Base-by-base conservation (phyloP, 768 basidiomycete genomes). In the Astraeus odoratus region DNA sequence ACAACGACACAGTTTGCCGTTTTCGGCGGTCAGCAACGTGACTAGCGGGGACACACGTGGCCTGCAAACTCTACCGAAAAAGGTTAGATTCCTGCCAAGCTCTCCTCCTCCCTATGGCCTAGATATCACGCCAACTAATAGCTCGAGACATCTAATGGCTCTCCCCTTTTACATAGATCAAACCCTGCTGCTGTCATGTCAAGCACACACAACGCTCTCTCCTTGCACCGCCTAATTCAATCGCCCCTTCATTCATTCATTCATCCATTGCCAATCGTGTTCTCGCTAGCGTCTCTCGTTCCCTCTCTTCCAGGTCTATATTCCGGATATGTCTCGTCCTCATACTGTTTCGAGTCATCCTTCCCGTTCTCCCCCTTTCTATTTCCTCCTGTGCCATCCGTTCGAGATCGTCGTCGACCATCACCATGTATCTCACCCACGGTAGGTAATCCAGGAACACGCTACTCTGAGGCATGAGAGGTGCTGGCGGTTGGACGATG, bases 401-500 rank as follows among this genome's bases (percentile, higher is more conserved):
- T 29, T 61, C 60, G 19, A 53, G 52, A 33, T 37, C 44, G 49
- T 91, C 88, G 51, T 95, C 91, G 29, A 66, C 73, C 22, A 47
- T 63, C 31, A 86, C 78, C 60, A 94, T 84, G 48, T 66, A 56
- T 47, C 81, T 70, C 39, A 90, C 67, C 64, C 73, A 76, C 25
- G 90, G 83, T 52, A 77, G 65, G 63, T 88, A 86, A 39, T 94
- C 86, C 57, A 82, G 59, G 54, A 76, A 73, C 47, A 84, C 63
- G 30, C 66, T 64, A 16, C 57, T 56, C 39, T 73, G 67, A 10
- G 74, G 71, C 57, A 76, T 65, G 34, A 70, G 48, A 43, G 73
- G 65, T 23, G 64, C 59, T 16, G 67, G 59, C 43, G 65, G 57
- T 15, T 71, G 69, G 50, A 80, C 67, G 34, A 78, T 55, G 47